Evolutionary conservation across 129 eudicot genomes (phyloP).

Genomic region (Tagetes patula): DNA sequence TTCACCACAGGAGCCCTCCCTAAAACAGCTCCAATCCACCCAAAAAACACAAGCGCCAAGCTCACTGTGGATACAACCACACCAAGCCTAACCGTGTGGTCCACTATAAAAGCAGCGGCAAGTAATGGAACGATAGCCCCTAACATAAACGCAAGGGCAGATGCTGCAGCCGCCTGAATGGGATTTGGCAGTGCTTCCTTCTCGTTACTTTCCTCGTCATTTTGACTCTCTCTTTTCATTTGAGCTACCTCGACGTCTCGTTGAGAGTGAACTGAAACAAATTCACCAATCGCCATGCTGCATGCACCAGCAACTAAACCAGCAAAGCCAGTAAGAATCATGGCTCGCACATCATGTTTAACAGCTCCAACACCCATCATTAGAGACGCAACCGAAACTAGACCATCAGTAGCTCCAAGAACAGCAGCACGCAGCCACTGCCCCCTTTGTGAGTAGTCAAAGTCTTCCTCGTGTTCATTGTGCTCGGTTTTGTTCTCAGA

Average conservation of each 20-base stretch:
- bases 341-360: conserved; percentile 36
- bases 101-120: conserved; percentile 34
- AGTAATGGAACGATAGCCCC: conserved; percentile 41
- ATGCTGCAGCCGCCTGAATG: conserved; percentile 35
- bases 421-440: conserved; percentile 55
- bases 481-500: conserved; percentile 16
- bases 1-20: conserved; percentile 30
- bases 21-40: conserved; percentile 34
- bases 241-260: conserved; percentile 40
- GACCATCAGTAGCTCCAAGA: conserved; percentile 50
- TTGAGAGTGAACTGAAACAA: conserved; percentile 42
- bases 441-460: conserved; percentile 43
- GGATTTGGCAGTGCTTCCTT: conserved; percentile 35
- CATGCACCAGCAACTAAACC: conserved; percentile 45
- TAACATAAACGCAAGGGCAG: conserved; percentile 39
- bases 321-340: conserved; percentile 44
- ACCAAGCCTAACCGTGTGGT: conserved; percentile 32
- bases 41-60: conserved; percentile 37
- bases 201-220: conserved; percentile 4
- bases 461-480: conserved; percentile 13
- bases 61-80: conserved; percentile 39
- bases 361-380: conserved; percentile 51
- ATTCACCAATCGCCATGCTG: conserved; percentile 42
- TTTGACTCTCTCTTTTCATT: conserved; percentile 27
- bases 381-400: conserved; percentile 43